phyloP scores from a whole-genome alignment of 2,329 filamentous ascomycete species.

The Dothideomycetes sp. region DNA sequence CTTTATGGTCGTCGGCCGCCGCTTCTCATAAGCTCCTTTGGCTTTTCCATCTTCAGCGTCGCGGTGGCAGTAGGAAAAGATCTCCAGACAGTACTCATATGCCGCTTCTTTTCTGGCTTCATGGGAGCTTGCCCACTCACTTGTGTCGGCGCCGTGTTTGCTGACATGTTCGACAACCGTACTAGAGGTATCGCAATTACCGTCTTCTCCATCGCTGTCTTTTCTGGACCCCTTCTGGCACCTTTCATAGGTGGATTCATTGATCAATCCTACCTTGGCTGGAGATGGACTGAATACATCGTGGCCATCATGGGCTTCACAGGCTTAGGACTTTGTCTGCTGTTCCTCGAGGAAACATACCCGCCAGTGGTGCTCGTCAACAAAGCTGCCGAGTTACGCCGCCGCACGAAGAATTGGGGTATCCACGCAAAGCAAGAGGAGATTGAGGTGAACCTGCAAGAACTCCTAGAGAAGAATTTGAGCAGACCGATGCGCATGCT shows the following conservation, averaged over 20 bases:
- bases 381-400: slow-evolving; percentile 44
- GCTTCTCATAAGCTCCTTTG: slow-evolving; percentile 21
- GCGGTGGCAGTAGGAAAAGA: slow-evolving; percentile 29
- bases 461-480: slow-evolving; percentile 26
- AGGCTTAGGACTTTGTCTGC: slow-evolving; percentile 34
- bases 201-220: slow-evolving; percentile 24
- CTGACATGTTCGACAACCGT: slow-evolving; percentile 43
- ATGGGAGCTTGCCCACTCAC: slow-evolving; percentile 31
- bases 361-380: slow-evolving; percentile 45
- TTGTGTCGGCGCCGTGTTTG: slow-evolving; percentile 40
- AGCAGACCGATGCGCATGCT: slow-evolving; percentile 34
- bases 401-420: slow-evolving; percentile 48
- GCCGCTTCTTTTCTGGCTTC: slow-evolving; percentile 25
- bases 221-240: slow-evolving; percentile 22
- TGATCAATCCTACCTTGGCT: slow-evolving; percentile 24
- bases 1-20: slow-evolving; percentile 25
- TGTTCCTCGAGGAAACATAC: slow-evolving; percentile 49
- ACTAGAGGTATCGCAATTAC: slow-evolving; percentile 21
- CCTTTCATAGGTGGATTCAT: slow-evolving; percentile 24
- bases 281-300: slow-evolving; percentile 42
- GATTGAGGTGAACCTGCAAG: slow-evolving; percentile 25
- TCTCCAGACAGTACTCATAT: slow-evolving; percentile 26
- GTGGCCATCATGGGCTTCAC: slow-evolving; percentile 45
- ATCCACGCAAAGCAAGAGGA: slow-evolving; percentile 43
- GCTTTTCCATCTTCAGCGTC: slow-evolving; percentile 36